These are phyloP conservation scores for Pseudozyma sp. DNA, from an alignment of 1,284 basidiomycete genomes.

Conservation along the genomic window DNA sequence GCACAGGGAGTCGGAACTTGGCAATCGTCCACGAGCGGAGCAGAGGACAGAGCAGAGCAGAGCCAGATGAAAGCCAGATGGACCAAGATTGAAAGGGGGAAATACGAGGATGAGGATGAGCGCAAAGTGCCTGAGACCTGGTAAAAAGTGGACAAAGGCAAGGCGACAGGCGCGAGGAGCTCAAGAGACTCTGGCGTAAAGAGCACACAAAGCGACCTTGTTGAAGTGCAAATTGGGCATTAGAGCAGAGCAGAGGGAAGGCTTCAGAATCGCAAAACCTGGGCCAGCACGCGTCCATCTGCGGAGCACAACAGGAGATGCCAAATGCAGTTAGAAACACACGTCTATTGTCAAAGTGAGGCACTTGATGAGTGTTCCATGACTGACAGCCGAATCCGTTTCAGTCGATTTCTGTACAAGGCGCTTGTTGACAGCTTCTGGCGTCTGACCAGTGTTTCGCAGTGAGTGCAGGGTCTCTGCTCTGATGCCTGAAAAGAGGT, in stretches of 20 bases:
- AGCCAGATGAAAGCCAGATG: not conserved
- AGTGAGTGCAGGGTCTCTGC: too few species aligned
- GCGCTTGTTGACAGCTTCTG: constrained; percentile 15
- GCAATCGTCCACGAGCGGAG: not conserved
- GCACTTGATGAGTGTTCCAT: constrained; percentile 13
- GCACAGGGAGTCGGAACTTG: constrained; percentile 10
- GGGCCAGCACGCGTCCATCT: not conserved
- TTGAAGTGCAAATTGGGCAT: too few species aligned
- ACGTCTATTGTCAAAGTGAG: not conserved
- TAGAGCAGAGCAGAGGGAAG: not conserved
- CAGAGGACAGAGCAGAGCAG: too few species aligned
- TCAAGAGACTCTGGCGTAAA: not conserved
- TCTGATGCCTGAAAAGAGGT: too few species aligned
- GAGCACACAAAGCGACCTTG: too few species aligned
- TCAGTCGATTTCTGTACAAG: not conserved
- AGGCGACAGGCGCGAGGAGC: not conserved
- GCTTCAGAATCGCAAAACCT: not conserved
- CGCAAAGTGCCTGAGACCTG: constrained; percentile 24
- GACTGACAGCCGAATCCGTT: constrained; percentile 22
- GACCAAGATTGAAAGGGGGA: not conserved
- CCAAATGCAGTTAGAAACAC: not conserved
- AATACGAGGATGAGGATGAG: not conserved
- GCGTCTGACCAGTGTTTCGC: too few species aligned
- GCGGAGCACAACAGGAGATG: not conserved
- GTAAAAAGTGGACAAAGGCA: constrained; percentile 1